Base-by-base conservation (phyloP, 805 yeast species). In the Candida pseudofarinosa region DNA sequence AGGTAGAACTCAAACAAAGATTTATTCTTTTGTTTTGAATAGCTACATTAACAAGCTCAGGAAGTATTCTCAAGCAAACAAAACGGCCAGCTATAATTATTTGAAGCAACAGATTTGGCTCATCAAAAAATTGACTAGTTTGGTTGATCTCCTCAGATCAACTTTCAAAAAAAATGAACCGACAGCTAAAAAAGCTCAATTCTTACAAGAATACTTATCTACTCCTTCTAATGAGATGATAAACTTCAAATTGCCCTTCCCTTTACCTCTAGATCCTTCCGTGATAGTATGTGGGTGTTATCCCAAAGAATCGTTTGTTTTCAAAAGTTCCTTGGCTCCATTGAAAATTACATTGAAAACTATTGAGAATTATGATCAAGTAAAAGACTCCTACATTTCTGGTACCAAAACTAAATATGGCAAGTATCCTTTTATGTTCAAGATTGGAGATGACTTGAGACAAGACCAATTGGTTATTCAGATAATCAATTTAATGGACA, bases 381-480 rank as follows among this genome's bases (percentile, higher is more conserved):
- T 43, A 31, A 41, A 49, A 14, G 48, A 46, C 14, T 42, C 45
- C 31, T 47, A 46, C 19, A 46, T 62, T 4, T 57, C 70, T 3
- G 67, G 63, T 38, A 56, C 66, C 1, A 69, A 69, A 1, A 59
- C 59, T 34, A 59, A 55, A 41, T 56, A 68, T 41, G 73, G 73
- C 3, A 69, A 65, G 41, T 93, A 88, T 60, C 81, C 95, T 4
- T 67, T 93, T 31, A 91, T 93, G 85, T 91, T 88, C 66, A 93
- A 93, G 62, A 85, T 86, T 39, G 99, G 99, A 12, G 99, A 86
- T 49, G 99, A 93, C 59, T 71, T 93, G 39, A 73, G 98, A 46
- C 99, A 93, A 62, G 99, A 93, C 68, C 99, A 93, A 62, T 74
- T 93, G 49, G 95, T 93, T n/a, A 85, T 89, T 39, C 99, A 93